A percentile compares a stretch with the other conserved stretches of the same genome.
These are phyloP conservation scores for Clarireedia paspali DNA, from an alignment of 2,329 filamentous ascomycete species.

Conservation along the genomic window DNA sequence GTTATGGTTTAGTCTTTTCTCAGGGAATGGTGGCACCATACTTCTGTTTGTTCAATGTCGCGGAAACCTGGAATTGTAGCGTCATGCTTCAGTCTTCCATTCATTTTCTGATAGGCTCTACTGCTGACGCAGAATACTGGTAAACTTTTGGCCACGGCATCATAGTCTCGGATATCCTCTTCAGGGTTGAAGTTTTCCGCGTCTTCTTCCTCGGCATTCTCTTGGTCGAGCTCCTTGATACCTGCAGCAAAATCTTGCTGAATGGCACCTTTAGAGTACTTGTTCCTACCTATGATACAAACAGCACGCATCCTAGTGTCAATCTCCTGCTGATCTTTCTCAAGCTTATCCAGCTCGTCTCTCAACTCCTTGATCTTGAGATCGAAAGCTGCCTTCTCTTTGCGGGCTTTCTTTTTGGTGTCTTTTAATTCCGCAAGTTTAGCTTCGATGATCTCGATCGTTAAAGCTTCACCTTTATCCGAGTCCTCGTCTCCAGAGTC, in stretches of 20 bases:
- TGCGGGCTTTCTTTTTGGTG: constrained; percentile 35
- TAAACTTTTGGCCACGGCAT: constrained; percentile 44
- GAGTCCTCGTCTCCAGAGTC: not conserved
- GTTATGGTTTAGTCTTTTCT: too few species aligned
- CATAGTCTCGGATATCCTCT: constrained; percentile 48
- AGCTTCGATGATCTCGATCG: constrained; percentile 31
- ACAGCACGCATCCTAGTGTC: constrained; percentile 30
- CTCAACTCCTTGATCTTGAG: constrained; percentile 33
- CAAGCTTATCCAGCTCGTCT: constrained; percentile 29
- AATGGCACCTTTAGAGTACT: constrained; percentile 46
- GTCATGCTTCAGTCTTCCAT: constrained; percentile 46
- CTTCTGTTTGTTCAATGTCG: constrained; percentile 44
- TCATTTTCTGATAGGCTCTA: constrained; percentile 54
- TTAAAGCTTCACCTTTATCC: constrained; percentile 31
- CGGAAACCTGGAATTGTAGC: constrained; percentile 44
- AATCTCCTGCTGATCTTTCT: constrained; percentile 25
- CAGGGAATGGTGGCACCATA: constrained; percentile 11
- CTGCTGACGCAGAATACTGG: constrained; percentile 60
- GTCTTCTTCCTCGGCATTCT: constrained; percentile 42
- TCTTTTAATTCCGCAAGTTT: constrained; percentile 38
- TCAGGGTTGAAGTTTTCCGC: constrained; percentile 47
- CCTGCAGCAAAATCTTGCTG: constrained; percentile 51
- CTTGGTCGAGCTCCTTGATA: constrained; percentile 52
- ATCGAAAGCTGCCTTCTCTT: constrained; percentile 24
- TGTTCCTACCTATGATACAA: constrained; percentile 48